Evolutionary conservation across 75 land plant genomes (phyloP).

Genomic region (Pinus tabuliformis): DNA sequence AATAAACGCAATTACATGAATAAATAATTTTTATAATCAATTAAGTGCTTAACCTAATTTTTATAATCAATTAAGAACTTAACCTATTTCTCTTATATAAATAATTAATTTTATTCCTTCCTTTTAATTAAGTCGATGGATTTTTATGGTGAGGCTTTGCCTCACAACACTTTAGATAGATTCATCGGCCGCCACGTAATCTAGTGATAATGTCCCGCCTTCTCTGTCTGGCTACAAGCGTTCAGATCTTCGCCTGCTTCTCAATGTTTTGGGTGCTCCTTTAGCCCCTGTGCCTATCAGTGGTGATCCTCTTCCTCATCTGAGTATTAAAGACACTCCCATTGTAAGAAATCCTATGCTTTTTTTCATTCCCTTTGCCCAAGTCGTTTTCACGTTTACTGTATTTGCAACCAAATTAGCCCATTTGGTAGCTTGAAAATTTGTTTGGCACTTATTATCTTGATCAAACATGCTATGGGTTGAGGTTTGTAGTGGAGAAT

Average conservation of each 20-base stretch:
- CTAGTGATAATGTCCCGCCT: no score
- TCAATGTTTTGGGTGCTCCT: conserved; percentile 51
- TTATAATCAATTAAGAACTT: no score
- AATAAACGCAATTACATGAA: no score
- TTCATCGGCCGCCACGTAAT: no score
- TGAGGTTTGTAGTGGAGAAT: no score
- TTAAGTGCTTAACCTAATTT: no score
- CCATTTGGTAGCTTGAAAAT: background rate
- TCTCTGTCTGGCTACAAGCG: conserved; percentile 13
- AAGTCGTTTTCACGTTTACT: background rate
- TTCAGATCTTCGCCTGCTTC: conserved; percentile 40
- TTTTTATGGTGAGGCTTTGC: no score
- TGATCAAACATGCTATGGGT: background rate
- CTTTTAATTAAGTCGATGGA: no score
- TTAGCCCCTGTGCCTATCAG: conserved; percentile 40
- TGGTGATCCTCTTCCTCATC: conserved; percentile 27
- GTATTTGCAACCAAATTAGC: background rate
- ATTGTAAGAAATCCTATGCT: conserved; percentile 12
- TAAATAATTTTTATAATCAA: no score
- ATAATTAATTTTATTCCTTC: no score
- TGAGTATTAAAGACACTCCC: conserved; percentile 33
- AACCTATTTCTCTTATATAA: no score
- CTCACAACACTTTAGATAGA: no score
- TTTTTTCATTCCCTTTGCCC: background rate
- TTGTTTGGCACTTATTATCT: background rate